phyloP scores from a whole-genome alignment of 108 stramenopile species.

The Cyclostephanos invisitatus region DNA sequence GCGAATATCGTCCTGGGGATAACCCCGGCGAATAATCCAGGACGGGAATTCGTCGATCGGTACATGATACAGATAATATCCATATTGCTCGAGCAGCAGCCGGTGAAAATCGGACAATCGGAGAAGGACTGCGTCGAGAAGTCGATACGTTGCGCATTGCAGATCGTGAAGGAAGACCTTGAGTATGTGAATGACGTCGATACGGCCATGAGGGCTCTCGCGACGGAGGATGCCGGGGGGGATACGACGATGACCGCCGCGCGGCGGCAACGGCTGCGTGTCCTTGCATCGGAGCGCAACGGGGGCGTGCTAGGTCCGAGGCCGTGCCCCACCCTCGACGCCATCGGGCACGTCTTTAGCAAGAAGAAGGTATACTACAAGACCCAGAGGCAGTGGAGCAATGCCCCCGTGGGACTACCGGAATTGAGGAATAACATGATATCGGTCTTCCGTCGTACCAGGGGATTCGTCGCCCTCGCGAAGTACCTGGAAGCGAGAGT shows the following conservation, averaged over 20 bases:
- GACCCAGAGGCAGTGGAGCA: constrained; percentile 61
- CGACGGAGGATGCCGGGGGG: constrained; percentile 8
- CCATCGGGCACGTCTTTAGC: constrained; percentile 65
- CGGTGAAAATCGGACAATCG: constrained; percentile 65
- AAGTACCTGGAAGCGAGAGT: constrained; percentile 55
- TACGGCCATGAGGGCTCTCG: background rate
- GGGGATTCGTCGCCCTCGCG: constrained; percentile 57
- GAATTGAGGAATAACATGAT: constrained; percentile 73
- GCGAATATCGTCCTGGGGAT: background rate
- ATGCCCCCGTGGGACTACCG: constrained; percentile 46
- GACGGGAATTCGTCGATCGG: constrained; percentile 68
- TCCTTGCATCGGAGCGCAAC: background rate
- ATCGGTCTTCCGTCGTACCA: constrained; percentile 51
- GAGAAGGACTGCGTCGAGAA: constrained; percentile 87
- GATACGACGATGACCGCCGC: background rate
- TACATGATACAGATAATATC: constrained; percentile 77
- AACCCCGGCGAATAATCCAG: constrained; percentile 6
- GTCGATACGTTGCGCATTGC: constrained; percentile 54
- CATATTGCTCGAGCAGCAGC: constrained; percentile 85
- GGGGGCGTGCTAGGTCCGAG: background rate
- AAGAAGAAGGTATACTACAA: constrained; percentile 82
- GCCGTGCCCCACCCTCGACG: constrained; percentile 41
- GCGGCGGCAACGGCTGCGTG: background rate
- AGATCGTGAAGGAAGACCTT: constrained; percentile 70
- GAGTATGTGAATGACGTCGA: constrained; percentile 17